Evolutionary conservation across 345 rosid genomes (phyloP), one percentile per base, ranked within the genome.

Genomic region (Xanthoceras sorbifolium): DNA sequence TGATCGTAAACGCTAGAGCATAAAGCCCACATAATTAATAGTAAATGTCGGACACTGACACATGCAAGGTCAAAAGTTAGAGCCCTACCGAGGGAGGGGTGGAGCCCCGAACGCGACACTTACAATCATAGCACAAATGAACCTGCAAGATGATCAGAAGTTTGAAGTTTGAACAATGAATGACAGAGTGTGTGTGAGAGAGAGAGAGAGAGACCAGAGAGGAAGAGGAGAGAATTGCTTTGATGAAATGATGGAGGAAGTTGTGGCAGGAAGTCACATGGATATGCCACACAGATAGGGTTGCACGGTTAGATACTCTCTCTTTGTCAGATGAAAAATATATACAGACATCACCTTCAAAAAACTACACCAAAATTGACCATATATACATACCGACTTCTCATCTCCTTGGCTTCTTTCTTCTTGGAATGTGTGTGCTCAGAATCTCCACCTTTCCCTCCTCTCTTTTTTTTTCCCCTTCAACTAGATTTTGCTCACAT

Each of bases 241-340:
- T 67, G 85, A 34, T 76, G 79, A n/a, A 67, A 76, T 46, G 79
- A 76, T 29, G 40, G 75, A 64, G 77, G 81, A 81, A 55, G 67
- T 68, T 83, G 81, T 82, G 87, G 79, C 93, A 89, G 91, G 32
- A 84, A 79, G 84, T 87, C 95, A 88, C 95, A 86, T 89, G 95
- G 88, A 86, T 75, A 81, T 71, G 54, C 75, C 74, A 77, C 74
- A 77, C 84, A 81, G 82, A 77, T 65, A 77, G 57, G 76, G 81
- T 75, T 68, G 80, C 85, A 85, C 62, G 69, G 72, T 80, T 69
- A 74, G 81, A 85, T 67, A 77, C 84, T 81, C 71, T 81, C 77
- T 81, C 76, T 10, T 52, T 80, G 86, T 83, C 82, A 83, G 86
- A 78, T 57, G 62, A 69, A 40, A 76, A 55, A 42, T 25, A 23